phyloP scores from a whole-genome alignment of 495 filamentous ascomycete genomes.

The Aspergillus olivimuriae region DNA sequence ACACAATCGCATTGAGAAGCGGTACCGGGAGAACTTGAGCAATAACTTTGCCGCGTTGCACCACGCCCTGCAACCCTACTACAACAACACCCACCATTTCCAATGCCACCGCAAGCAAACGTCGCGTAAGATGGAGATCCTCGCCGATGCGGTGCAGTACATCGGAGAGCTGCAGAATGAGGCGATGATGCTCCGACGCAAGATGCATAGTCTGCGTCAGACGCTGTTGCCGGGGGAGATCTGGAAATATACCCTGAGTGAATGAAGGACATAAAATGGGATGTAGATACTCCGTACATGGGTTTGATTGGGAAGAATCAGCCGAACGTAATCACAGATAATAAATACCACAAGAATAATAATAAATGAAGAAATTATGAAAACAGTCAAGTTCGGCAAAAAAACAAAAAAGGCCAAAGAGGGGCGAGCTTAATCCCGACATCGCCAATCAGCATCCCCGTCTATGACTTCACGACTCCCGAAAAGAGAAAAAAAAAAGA shows the following conservation, averaged over 20 bases:
- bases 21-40: conserved; percentile 3
- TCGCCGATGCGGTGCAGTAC: conserved; percentile 1
- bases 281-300: neutral
- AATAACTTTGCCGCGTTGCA: conserved; percentile 1
- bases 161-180: neutral
- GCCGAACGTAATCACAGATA: no score
- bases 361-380: no score
- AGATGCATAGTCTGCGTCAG: conserved; percentile 1
- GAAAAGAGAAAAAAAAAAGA: no score
- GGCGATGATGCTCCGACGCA: neutral
- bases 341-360: no score
- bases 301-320: no score
- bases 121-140: conserved; percentile 1
- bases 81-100: neutral
- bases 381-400: no score
- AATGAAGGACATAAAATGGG: neutral
- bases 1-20: conserved; percentile 5
- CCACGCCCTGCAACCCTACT: neutral
- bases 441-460: no score
- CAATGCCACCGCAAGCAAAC: conserved; percentile 1
- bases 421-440: no score
- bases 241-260: neutral
- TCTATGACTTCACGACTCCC: no score
- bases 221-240: conserved; percentile 1
- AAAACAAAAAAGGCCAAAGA: no score